Conservation (phyloP, 495 filamentous ascomycete species). For the Hamigera avellanea region DNA sequence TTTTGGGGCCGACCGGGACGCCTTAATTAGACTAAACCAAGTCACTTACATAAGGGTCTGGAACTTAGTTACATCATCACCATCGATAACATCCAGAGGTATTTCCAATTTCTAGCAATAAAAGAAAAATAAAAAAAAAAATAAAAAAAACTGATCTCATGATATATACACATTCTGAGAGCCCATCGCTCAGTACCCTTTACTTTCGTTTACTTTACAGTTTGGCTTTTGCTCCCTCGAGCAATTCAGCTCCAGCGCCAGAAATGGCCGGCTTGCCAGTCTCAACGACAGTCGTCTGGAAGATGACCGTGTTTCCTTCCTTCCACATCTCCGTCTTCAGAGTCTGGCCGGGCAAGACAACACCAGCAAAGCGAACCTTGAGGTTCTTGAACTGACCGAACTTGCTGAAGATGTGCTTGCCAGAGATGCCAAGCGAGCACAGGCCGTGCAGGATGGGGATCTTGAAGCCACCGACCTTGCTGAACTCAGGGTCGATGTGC, state of each 20-base stretch:
- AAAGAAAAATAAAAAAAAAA: neutral
- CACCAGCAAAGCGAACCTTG: constrained; percentile 92
- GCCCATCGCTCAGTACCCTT: too few relatives aligned
- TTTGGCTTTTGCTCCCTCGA: constrained; percentile 47
- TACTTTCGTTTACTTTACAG: constrained; percentile 31
- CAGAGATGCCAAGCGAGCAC: constrained; percentile 87
- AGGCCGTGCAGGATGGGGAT: constrained; percentile 89
- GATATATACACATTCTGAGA: constrained; percentile 15
- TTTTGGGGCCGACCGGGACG: too few relatives aligned
- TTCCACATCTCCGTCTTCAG: constrained; percentile 98
- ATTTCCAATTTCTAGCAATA: too few relatives aligned
- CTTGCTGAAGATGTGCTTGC: constrained; percentile 76
- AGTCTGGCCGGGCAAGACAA: constrained; percentile 87
- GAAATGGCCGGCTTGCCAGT: constrained; percentile 90
- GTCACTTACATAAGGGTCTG: too few relatives aligned
- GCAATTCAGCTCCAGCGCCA: constrained; percentile 77
- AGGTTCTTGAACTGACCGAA: constrained; percentile 85
- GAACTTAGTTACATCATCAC: too few relatives aligned
- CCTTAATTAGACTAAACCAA: too few relatives aligned
- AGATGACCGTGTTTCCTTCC: constrained; percentile 76
- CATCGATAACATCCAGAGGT: too few relatives aligned
- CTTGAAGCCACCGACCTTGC: constrained; percentile 93
- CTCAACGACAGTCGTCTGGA: constrained; percentile 91
- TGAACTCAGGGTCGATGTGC: constrained; percentile 90
- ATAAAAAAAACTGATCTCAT: constrained; percentile 3